Evolutionary conservation across 805 yeast species (phyloP), one percentile per base, ranked within the genome.

Genomic region (Yueomyces sinensis): DNA sequence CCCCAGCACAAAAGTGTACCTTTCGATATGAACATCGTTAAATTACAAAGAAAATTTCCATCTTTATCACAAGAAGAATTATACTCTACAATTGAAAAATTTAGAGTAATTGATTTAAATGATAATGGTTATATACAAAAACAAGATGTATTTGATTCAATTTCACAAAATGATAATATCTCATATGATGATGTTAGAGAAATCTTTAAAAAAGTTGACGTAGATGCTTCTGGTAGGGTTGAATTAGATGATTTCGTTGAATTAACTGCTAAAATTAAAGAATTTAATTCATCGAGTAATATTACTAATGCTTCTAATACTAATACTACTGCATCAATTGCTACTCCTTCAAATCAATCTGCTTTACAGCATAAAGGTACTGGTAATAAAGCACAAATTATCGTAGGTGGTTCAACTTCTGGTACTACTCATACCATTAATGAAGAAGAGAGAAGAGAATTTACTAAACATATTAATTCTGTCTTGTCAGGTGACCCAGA

Each of bases 361-460:
- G 49, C 50, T 32, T 44, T 69, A 35, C 66, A 65, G 33, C 74
- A 68, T 44, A 63, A 59, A 41, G 76, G 76, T 32, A 52, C 63
- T 11, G 75, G 76, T 37, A 65, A 70, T 6, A 71, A 76, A 30
- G 86, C 87, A 11, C 75, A 76, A 44, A 86, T 91, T 37, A 78
- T 82, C 41, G 82, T 87, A 32, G 73, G 81, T 27, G 95, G 95
- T 36, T 72, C 79, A 32, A 72, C 83, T n/a, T 72, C 93, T 1
- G 95, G 96, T 33, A 83, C 94, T 15, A 82, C 94, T 2, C 98
- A 91, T 58, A 84, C 96, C 3, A 87, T 91, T 56, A 86, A 91
- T 57, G 96, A 89, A 52, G 98, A 91, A 65, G 98, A 91, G 62
- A 74, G 95, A 58, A 68, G 82, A 17, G 96, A 86, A 66, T 91